phyloP scores from a whole-genome alignment of 768 basidiomycete genomes.

The Tricholomella constricta region DNA sequence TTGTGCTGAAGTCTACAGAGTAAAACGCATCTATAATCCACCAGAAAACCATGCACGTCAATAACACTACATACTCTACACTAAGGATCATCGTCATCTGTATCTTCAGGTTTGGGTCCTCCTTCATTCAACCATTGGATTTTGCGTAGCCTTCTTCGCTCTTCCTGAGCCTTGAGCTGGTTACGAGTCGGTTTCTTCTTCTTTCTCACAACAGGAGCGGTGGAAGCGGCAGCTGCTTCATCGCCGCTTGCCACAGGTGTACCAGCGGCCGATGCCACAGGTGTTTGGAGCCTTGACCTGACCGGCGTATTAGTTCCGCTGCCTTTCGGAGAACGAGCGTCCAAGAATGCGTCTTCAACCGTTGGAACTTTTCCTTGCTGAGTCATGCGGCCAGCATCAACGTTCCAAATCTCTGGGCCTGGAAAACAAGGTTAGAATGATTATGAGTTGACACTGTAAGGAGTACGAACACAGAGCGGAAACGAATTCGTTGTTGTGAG shows the following conservation, averaged over 20 bases:
- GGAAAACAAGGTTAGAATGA: constrained; percentile 14
- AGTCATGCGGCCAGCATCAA: constrained; percentile 81
- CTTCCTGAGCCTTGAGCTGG: constrained; percentile 87
- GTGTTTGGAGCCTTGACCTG: constrained; percentile 69
- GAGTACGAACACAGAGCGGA: constrained; percentile 68
- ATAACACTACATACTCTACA: neutral
- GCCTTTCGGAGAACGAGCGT: constrained; percentile 67
- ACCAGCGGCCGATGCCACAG: constrained; percentile 65
- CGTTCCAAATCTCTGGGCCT: constrained; percentile 95
- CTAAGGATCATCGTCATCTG: constrained; percentile 55
- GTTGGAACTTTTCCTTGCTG: constrained; percentile 88
- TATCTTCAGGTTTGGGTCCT: constrained; percentile 82
- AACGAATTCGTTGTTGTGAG: constrained; percentile 91
- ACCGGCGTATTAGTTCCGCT: constrained; percentile 73
- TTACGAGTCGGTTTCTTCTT: constrained; percentile 94
- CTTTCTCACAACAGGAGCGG: constrained; percentile 52
- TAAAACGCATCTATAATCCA: neutral
- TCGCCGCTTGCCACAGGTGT: constrained; percentile 83
- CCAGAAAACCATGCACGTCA: neutral
- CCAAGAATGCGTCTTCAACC: constrained; percentile 81
- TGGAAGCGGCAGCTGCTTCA: constrained; percentile 49
- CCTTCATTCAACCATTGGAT: constrained; percentile 82
- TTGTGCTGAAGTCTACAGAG: neutral
- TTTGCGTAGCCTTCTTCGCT: constrained; percentile 78
- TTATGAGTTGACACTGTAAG: constrained; percentile 8